Evolutionary conservation across 495 filamentous ascomycete genomes (phyloP).

Genomic region (Podospora pseudocomata): DNA sequence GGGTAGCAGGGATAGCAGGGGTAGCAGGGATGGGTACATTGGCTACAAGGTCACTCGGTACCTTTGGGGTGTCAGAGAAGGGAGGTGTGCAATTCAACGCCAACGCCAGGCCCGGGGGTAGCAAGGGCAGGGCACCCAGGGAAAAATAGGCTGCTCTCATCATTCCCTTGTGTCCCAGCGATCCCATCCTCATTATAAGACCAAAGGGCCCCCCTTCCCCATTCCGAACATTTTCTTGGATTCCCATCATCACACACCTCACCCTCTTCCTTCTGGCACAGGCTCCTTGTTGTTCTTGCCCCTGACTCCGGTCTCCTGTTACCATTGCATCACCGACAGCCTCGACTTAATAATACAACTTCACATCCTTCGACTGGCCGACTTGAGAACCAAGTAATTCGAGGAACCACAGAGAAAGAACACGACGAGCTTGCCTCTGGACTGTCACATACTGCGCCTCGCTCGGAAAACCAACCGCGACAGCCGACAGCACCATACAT

Average conservation of each 20-base stretch:
- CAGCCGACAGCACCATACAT: constrained; percentile 8
- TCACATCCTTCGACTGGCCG: constrained; percentile 4
- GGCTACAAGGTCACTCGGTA: constrained; percentile 26
- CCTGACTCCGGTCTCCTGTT: constrained; percentile 5
- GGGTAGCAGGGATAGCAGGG: neutral
- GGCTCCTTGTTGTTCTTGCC: constrained; percentile 13
- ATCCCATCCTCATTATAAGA: constrained; percentile 34
- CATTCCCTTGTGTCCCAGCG: constrained; percentile 27
- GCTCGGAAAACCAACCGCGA: neutral
- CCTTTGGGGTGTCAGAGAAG: constrained; percentile 9
- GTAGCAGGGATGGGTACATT: constrained; percentile 10
- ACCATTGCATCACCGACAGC: constrained; percentile 16
- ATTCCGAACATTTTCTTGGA: constrained; percentile 27
- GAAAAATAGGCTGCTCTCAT: constrained; percentile 26
- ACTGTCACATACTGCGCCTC: constrained; percentile 7
- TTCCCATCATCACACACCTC: constrained; percentile 31
- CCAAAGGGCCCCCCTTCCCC: constrained; percentile 27
- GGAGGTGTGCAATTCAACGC: constrained; percentile 22
- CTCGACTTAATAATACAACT: neutral
- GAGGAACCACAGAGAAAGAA: neutral
- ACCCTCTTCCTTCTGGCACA: constrained; percentile 19
- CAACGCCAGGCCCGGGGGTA: constrained; percentile 24
- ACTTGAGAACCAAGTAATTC: neutral
- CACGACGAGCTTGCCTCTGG: neutral
- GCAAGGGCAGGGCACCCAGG: constrained; percentile 13